Percentiles rank a stretch among this genome's conserved stretches.
Evolutionary conservation across 441 rosid species (phyloP).

Genomic region (Aleurites moluccanus): DNA sequence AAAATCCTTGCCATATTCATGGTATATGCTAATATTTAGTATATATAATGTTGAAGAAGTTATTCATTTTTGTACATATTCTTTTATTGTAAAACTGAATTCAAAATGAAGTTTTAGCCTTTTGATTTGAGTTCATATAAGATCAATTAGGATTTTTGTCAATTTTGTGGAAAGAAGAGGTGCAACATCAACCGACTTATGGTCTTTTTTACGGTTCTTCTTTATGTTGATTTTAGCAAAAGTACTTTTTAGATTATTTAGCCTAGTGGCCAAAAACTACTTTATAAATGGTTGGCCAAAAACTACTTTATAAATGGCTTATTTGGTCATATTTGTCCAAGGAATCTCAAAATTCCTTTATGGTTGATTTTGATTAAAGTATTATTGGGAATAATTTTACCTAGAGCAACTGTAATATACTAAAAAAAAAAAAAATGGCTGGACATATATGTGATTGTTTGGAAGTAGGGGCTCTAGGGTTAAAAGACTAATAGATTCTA

Average conservation of each 20-base stretch:
- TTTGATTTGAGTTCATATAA: neutral
- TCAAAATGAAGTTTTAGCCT: neutral
- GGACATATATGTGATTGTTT: neutral
- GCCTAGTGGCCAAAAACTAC: neutral
- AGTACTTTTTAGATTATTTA: neutral
- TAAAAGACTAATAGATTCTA: neutral
- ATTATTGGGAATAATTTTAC: neutral
- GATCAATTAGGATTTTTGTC: neutral
- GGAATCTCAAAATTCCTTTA: neutral
- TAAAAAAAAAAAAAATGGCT: neutral
- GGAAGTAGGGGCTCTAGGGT: neutral
- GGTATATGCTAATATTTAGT: too few relatives aligned
- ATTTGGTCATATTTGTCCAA: neutral
- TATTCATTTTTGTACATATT: neutral
- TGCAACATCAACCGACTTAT: neutral
- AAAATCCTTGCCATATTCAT: constrained; percentile 90
- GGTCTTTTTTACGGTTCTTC: neutral
- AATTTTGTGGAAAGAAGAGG: neutral
- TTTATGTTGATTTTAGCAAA: neutral
- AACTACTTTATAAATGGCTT: too few relatives aligned
- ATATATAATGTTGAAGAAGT: neutral
- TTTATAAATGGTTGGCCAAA: neutral
- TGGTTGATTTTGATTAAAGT: neutral
- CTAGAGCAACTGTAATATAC: neutral
- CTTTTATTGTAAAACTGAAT: neutral